Percentiles rank a stretch among this genome's conserved stretches.
Evolutionary conservation across 2,329 filamentous ascomycete genomes (phyloP).

Genomic region (Apiospora rasikravindrae): DNA sequence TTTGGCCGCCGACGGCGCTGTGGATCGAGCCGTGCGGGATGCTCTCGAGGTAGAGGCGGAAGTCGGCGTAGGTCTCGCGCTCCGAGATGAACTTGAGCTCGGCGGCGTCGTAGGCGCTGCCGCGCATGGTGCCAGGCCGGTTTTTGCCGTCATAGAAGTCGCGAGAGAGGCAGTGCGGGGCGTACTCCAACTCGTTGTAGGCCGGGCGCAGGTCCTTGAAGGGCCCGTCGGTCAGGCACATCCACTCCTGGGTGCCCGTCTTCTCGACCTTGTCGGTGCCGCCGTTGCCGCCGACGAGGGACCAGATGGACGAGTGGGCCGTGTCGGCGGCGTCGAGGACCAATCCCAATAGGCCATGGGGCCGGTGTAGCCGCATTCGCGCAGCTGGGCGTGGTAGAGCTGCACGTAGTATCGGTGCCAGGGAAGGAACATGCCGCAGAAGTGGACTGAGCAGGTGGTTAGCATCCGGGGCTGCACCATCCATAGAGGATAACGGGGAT

Average conservation of each 20-base stretch:
- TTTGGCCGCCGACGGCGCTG: slow-evolving; percentile 14
- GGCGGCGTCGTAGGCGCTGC: not conserved
- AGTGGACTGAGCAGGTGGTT: not conserved
- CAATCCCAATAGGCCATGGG: slow-evolving; percentile 20
- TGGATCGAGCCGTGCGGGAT: slow-evolving; percentile 8
- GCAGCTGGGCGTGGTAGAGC: not conserved
- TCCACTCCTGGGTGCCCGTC: not conserved
- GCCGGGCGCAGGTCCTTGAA: slow-evolving; percentile 17
- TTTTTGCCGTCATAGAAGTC: slow-evolving; percentile 14
- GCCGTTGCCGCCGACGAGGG: slow-evolving; percentile 12
- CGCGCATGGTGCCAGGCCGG: not conserved
- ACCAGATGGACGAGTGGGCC: slow-evolving; percentile 12
- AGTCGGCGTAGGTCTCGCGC: not conserved
- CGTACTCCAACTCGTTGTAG: not conserved
- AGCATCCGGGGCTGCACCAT: not conserved
- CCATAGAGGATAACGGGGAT: no score
- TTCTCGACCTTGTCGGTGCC: not conserved
- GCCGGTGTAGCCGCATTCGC: slow-evolving; percentile 16
- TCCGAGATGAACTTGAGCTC: not conserved
- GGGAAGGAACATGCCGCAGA: slow-evolving; percentile 10
- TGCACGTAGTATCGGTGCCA: slow-evolving; percentile 21
- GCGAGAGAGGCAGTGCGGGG: slow-evolving; percentile 1
- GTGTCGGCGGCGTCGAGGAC: slow-evolving; percentile 17
- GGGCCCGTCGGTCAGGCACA: slow-evolving; percentile 11
- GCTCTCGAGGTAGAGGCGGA: slow-evolving; percentile 9